These are phyloP conservation scores for Eucalyptus virginea DNA, from an alignment of 345 rosid species.

Conservation along the genomic window DNA sequence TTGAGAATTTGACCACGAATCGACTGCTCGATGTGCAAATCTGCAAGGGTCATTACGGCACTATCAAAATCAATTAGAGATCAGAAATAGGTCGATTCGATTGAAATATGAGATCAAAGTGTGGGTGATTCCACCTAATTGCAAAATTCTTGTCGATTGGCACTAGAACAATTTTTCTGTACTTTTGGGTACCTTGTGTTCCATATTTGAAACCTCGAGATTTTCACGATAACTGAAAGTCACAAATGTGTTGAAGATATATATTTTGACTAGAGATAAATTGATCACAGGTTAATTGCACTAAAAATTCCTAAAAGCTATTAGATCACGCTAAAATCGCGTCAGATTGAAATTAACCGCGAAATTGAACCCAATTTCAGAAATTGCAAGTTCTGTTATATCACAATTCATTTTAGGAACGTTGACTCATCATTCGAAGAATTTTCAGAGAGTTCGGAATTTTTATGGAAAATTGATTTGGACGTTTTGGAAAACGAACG, in stretches of 20 bases:
- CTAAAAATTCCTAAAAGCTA: too few relatives aligned
- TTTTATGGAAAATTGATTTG: rapidly evolving
- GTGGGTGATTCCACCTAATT: too few relatives aligned
- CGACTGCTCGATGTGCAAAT: rapidly evolving
- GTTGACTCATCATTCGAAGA: too few relatives aligned
- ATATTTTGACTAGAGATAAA: too few relatives aligned
- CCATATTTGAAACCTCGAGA: rapidly evolving
- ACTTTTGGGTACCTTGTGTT: rapidly evolving
- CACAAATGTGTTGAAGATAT: rapidly evolving
- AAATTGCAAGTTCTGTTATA: rapidly evolving
- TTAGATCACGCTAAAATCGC: rapidly evolving
- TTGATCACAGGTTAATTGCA: too few relatives aligned
- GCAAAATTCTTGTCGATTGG: too few relatives aligned
- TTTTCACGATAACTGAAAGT: rapidly evolving
- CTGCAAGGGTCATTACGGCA: rapidly evolving
- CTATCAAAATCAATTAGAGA: rapidly evolving
- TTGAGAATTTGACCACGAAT: too few relatives aligned
- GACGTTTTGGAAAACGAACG: rapidly evolving
- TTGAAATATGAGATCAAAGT: rapidly evolving
- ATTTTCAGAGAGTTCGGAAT: too few relatives aligned
- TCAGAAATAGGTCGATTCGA: rapidly evolving
- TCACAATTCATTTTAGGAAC: too few relatives aligned
- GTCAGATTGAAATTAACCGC: rapidly evolving
- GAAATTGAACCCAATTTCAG: too few relatives aligned
- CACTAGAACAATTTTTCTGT: rapidly evolving